These are phyloP conservation scores for Ustilago nuda DNA, from an alignment of 1,284 basidiomycete genomes.

Conservation along the genomic window DNA sequence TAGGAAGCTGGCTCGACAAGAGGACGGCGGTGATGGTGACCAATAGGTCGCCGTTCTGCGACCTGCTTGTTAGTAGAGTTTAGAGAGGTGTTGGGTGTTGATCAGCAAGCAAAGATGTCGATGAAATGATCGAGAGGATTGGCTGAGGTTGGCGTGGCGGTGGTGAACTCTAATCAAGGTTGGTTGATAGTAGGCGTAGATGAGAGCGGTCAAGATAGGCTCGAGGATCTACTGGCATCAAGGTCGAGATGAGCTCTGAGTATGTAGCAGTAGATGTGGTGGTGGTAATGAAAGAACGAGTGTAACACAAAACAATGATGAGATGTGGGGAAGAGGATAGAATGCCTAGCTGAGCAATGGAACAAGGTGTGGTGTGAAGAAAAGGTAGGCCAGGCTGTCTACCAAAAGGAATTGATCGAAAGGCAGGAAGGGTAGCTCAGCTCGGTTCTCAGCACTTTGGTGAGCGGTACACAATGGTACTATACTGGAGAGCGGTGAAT, in stretches of 20 bases:
- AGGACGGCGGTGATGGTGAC: slow-evolving; percentile 41
- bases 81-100: background rate
- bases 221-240: slow-evolving; percentile 4
- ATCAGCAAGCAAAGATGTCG: background rate
- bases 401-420: background rate
- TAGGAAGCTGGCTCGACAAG: slow-evolving; percentile 38
- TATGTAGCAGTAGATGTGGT: background rate
- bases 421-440: slow-evolving; percentile 15
- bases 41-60: slow-evolving; percentile 29
- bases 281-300: slow-evolving; percentile 1
- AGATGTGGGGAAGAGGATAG: slow-evolving; percentile 2
- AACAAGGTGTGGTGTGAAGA: slow-evolving; percentile 2
- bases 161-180: background rate
- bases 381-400: slow-evolving; percentile 8
- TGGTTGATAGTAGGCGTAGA: background rate
- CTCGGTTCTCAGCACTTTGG: slow-evolving; percentile 8
- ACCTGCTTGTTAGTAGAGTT: slow-evolving; percentile 24
- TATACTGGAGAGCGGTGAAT: slow-evolving; percentile 15
- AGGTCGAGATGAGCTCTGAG: background rate
- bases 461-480: slow-evolving; percentile 22
- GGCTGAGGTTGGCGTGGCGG: background rate
- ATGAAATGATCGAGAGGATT: background rate
- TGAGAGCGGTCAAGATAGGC: slow-evolving; percentile 4
- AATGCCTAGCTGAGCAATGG: background rate
- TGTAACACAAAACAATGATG: slow-evolving; percentile 3